These are phyloP conservation scores for Beauveria brongniartii DNA, from an alignment of 2,329 filamentous ascomycete genomes.

Conservation along the genomic window DNA sequence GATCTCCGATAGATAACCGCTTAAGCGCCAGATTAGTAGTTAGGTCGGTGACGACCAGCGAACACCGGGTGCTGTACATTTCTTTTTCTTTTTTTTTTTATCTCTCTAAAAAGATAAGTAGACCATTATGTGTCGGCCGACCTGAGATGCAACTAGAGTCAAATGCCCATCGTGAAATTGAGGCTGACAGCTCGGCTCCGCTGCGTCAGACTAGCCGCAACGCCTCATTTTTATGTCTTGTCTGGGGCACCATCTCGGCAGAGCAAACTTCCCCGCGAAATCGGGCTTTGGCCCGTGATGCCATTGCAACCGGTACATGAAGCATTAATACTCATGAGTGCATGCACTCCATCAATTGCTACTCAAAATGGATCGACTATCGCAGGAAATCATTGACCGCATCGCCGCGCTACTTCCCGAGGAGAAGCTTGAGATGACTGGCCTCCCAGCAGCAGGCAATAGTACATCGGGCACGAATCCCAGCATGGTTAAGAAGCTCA, in stretches of 20 bases:
- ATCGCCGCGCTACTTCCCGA: neutral
- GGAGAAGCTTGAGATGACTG: neutral
- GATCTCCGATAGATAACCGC: neutral
- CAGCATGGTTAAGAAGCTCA: neutral
- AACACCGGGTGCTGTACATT: no score
- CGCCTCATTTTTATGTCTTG: neutral
- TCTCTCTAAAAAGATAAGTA: no score
- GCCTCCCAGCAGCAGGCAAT: neutral
- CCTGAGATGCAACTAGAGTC: no score
- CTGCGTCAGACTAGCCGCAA: neutral
- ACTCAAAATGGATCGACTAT: neutral
- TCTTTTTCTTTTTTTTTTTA: no score
- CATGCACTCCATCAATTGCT: neutral
- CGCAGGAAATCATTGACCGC: constrained; percentile 5
- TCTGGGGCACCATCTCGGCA: neutral
- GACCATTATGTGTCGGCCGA: no score
- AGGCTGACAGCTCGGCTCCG: neutral
- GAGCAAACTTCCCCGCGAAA: neutral
- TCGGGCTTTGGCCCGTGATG: neutral
- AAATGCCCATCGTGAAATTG: neutral
- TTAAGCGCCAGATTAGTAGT: no score
- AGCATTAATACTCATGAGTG: no score
- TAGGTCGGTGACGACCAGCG: no score
- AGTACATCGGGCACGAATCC: neutral
- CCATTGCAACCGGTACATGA: no score